Evolutionary conservation across 2,329 filamentous ascomycete genomes (phyloP), one percentile per base, ranked within the genome.

Genomic region (Arthrobotrys iridis): DNA sequence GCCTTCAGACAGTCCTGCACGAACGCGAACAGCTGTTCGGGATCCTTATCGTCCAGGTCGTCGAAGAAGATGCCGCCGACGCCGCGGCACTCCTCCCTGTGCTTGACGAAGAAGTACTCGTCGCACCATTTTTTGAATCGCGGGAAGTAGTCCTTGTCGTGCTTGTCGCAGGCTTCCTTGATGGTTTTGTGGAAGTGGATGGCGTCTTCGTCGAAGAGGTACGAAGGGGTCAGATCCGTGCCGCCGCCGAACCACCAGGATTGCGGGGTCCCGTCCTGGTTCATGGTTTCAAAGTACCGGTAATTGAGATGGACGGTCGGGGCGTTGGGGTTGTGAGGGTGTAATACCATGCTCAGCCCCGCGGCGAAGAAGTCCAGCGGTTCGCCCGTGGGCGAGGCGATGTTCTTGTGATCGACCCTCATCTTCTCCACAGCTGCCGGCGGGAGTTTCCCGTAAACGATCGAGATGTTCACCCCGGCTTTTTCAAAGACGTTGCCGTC

Each of bases 231-330:
- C 78, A 99, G 84, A 83, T 99, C 95, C 62, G 92, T 93, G 67
- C 95, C 95, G 58, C 95, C 95, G 77, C 95, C 95, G 80, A 97
- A 99, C 95, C 95, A 99, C 94, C 95, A 99, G 5, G 93, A 91
- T 77, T 94, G 93, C 60, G 86, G 90, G 78, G 86, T 91, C 45
- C 91, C 93, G 79, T 94, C 90, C 6, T 91, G 88, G 79, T 94
- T 91, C 75, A 92, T 91, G 0, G 95, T 99, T 85, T 99, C 95
- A 81, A 99, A 99, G 84, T 99, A 99, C 68, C 95, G 89, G 85
- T 98, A 98, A 85, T 99, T 99, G 79, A 99, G 87, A 82, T 99
- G 95, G 15, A 99, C 95, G 0, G 95, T 99, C 0, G 95, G 95
- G 5, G 94, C 94, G 90, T 97, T 96, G 52, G 95, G 95, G 83